These are phyloP conservation scores for Cystobasidium tubakii DNA, from an alignment of 768 basidiomycete genomes.

Conservation along the genomic window DNA sequence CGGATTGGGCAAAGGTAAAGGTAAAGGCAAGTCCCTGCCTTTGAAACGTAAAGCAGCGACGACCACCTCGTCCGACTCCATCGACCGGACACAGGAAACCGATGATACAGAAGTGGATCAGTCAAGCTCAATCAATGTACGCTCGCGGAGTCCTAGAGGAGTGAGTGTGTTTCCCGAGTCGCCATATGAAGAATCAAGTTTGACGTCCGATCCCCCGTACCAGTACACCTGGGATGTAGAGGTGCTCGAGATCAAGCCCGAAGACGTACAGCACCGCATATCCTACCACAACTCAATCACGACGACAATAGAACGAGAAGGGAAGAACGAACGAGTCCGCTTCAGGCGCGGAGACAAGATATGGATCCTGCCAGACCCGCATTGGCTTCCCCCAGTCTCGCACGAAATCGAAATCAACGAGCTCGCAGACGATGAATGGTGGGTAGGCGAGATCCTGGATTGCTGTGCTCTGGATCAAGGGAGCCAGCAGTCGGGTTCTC, in stretches of 20 bases:
- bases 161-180: neutral
- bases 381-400: conserved; percentile 14
- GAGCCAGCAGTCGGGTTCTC: neutral
- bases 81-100: neutral
- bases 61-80: neutral
- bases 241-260: conserved; percentile 4
- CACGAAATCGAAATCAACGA: conserved; percentile 27
- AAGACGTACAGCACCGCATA: conserved; percentile 26
- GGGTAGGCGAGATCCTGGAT: conserved; percentile 27
- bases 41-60: neutral
- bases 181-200: neutral
- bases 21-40: neutral
- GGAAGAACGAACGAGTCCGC: conserved; percentile 22
- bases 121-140: neutral
- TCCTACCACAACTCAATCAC: conserved; percentile 16
- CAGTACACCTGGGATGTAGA: conserved; percentile 32
- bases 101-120: neutral
- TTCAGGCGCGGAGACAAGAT: conserved; percentile 31
- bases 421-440: conserved; percentile 24
- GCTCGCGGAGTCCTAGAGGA: conserved; percentile 11
- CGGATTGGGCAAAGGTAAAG: neutral
- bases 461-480: conserved; percentile 26
- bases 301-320: conserved; percentile 20
- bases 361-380: conserved; percentile 27
- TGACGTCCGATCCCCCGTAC: too few species aligned